phyloP scores from a whole-genome alignment of 352 stramenopile species.

The Plasmopara viticola region DNA sequence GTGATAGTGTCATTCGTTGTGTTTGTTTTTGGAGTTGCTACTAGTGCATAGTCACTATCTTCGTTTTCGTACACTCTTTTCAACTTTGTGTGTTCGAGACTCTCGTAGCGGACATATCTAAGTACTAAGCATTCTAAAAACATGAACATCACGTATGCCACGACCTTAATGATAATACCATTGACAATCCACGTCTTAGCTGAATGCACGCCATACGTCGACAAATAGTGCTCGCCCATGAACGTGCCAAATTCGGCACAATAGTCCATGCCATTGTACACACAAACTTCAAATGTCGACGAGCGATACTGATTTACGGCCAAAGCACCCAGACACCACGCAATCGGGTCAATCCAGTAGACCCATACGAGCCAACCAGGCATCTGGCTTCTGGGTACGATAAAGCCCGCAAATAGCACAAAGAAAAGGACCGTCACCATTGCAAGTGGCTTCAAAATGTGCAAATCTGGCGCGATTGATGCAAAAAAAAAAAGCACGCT shows the following conservation, averaged over 20 bases:
- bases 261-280: conserved; percentile 36
- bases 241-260: conserved; percentile 23
- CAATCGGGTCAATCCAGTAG: conserved; percentile 50
- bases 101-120: conserved; percentile 17
- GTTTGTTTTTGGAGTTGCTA: conserved; percentile 16
- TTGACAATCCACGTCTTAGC: conserved; percentile 28
- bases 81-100: conserved; percentile 17
- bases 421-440: conserved; percentile 34
- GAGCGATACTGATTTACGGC: conserved; percentile 31
- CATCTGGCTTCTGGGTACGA: conserved; percentile 38
- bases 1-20: conserved; percentile 9
- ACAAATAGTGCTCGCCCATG: conserved; percentile 41
- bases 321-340: conserved; percentile 31
- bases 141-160: conserved; percentile 35
- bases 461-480: conserved; percentile 20
- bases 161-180: conserved; percentile 34
- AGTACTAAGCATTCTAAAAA: conserved; percentile 31
- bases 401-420: conserved; percentile 47
- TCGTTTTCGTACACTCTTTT: conserved; percentile 15
- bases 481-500: conserved; percentile 48
- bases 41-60: conserved; percentile 11
- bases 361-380: conserved; percentile 40
- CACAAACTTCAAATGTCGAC: conserved; percentile 23
- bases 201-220: conserved; percentile 23
- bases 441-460: conserved; percentile 32